Base-by-base conservation (phyloP, 345 rosid genomes). In the Syzygium oleosum region DNA sequence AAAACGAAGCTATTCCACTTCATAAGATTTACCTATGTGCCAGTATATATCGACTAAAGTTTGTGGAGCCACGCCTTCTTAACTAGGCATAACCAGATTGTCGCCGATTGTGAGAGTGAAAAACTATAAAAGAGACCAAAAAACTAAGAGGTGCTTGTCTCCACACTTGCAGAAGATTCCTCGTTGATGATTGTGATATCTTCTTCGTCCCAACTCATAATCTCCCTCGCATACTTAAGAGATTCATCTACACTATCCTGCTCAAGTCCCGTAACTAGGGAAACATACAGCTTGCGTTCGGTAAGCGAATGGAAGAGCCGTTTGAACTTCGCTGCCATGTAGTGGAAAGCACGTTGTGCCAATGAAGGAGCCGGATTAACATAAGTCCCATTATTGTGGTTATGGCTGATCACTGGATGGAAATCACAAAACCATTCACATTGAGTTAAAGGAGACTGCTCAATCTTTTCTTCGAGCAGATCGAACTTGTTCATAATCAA, bases 391-490 rank as follows among this genome's bases (percentile, higher is more conserved):
- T 63, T 59, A 27, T 84, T 89, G 80, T 91, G 92, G 91, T 90
- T 91, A 38, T 91, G 90, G 90, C 96, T 92, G 84, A 94, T 91
- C 89, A 95, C 90, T 0, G 99, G 99, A 83, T 91, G 77, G 92
- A 94, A 97, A 91, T 95, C 96, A 4, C 88, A 84, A 80, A 97
- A 97, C 99, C 99, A 95, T 91, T 97, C 98, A 17, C 98, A 97
- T 52, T 52, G 91, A 85, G 87, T 89, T 38, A 96, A 92, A 84
- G 98, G 95, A 88, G 88, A 89, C 46, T 88, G 90, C 52, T 92
- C 95, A 14, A 95, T 93, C 91, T 94, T 96, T 88, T 95, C 95
- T 89, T 94, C 93, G 2, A 97, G 90, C 65, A 96, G 92, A 88
- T 97, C 99, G 29, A 92, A 96, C 90, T 95, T 95, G 90, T 94